Percentiles rank a stretch among this genome's conserved stretches.
Evolutionary conservation across 768 basidiomycete species (phyloP).

Genomic region (Mycena belliarum): DNA sequence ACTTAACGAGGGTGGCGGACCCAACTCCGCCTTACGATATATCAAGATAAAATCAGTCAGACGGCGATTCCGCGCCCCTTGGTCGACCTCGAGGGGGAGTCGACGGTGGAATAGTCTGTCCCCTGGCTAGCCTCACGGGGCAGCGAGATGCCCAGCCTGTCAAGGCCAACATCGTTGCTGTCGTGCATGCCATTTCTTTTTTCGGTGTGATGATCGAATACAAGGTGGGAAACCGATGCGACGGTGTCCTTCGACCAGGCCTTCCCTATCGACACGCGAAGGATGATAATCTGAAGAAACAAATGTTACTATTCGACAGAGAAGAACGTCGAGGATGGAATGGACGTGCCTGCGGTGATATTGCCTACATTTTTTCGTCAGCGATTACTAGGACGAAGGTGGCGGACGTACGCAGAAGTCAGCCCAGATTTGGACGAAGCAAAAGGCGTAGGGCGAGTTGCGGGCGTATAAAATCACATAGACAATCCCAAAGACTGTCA

Average conservation of each 20-base stretch:
- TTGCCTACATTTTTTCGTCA: no score
- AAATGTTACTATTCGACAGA: no score
- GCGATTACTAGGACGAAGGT: not conserved
- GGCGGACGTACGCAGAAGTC: constrained; percentile 31
- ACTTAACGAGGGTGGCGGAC: constrained; percentile 5
- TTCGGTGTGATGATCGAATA: constrained; percentile 17
- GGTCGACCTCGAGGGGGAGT: constrained; percentile 9
- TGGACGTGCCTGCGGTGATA: constrained; percentile 22
- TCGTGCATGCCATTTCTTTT: constrained; percentile 9
- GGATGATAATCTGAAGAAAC: no score
- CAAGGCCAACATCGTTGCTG: not conserved
- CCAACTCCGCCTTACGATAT: constrained; percentile 11
- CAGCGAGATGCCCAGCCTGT: constrained; percentile 12
- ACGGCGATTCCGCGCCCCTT: constrained; percentile 6
- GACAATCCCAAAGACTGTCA: constrained; percentile 30
- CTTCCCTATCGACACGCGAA: constrained; percentile 23
- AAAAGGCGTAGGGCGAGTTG: constrained; percentile 27
- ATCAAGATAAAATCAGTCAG: not conserved
- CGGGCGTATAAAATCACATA: constrained; percentile 31
- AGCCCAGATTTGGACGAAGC: constrained; percentile 33
- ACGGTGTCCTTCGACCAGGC: constrained; percentile 22
- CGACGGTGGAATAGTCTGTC: constrained; percentile 17
- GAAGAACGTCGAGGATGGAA: no score
- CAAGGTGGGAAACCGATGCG: constrained; percentile 18
- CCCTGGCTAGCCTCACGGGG: constrained; percentile 13